Evolutionary conservation across 2,329 filamentous ascomycete genomes (phyloP).

Genomic region (Calonectria leucothoes): DNA sequence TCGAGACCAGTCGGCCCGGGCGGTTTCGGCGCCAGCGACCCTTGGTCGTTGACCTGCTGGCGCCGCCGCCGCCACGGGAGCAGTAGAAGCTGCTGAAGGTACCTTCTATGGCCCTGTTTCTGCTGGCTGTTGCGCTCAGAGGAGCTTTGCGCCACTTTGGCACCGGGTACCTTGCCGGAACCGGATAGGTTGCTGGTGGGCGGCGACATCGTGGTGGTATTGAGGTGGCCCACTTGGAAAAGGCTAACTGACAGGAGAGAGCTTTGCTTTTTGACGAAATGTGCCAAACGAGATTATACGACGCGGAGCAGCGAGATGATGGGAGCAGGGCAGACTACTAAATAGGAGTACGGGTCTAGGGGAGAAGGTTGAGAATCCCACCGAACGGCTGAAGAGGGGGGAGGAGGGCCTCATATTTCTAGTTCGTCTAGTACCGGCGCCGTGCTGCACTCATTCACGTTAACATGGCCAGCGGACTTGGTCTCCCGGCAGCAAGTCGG

Average conservation of each 20-base stretch:
- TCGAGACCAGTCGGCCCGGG: slow-evolving; percentile 41
- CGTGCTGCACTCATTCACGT: background rate
- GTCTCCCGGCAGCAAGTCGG: slow-evolving; percentile 17
- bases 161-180: slow-evolving; percentile 33
- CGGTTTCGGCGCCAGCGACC: slow-evolving; percentile 38
- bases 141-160: slow-evolving; percentile 30
- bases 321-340: background rate
- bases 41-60: slow-evolving; percentile 31
- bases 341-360: background rate
- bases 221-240: slow-evolving; percentile 20
- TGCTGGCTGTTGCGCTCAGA: background rate
- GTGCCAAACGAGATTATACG: slow-evolving; percentile 10
- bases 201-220: slow-evolving; percentile 10
- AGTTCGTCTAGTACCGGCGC: background rate
- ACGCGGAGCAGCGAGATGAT: background rate
- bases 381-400: background rate
- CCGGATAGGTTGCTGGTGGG: slow-evolving; percentile 17
- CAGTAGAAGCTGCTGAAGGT: slow-evolving; percentile 21
- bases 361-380: background rate
- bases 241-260: background rate
- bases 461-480: slow-evolving; percentile 7
- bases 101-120: slow-evolving; percentile 15
- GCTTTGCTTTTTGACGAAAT: background rate
- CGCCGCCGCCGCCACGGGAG: slow-evolving; percentile 24
- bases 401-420: slow-evolving; percentile 13